Conservation (phyloP, 1,139 yeast genomes). For the Keqinozyma sinolaborantium region DNA sequence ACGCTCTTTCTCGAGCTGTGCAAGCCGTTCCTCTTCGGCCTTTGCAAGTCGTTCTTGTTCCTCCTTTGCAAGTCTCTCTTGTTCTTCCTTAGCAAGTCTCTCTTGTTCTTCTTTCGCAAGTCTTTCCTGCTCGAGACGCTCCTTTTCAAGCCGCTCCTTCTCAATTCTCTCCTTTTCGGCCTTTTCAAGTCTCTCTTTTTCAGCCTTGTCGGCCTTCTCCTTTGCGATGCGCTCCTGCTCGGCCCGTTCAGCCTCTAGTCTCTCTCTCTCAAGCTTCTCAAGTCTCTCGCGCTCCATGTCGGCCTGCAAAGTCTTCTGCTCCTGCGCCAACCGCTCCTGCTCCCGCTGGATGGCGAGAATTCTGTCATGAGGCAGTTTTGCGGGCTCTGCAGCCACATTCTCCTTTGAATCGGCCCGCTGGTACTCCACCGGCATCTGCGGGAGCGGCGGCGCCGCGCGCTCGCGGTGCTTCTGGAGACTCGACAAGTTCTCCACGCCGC, state of each 20-base stretch:
- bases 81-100: too few species aligned
- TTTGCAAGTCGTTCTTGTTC: too few species aligned
- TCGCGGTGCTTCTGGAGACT: background rate
- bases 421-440: background rate
- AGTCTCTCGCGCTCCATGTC: background rate
- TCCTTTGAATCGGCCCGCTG: too few species aligned
- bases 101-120: conserved; percentile 1
- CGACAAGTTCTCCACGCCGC: background rate
- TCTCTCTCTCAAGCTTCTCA: background rate
- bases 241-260: too few species aligned
- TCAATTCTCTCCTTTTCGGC: background rate
- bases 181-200: too few species aligned
- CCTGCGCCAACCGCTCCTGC: background rate
- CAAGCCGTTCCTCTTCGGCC: too few species aligned
- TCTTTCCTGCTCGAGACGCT: background rate
- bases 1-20: conserved; percentile 2
- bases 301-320: background rate
- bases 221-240: too few species aligned
- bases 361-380: too few species aligned
- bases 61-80: too few species aligned
- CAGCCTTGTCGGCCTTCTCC: too few species aligned
- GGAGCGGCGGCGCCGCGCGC: background rate
- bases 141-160: background rate
- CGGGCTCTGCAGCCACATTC: too few species aligned
- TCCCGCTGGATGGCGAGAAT: too few species aligned